Evolutionary conservation across 768 basidiomycete species (phyloP), one percentile per base, ranked within the genome.

Genomic region (Russula vinacea): DNA sequence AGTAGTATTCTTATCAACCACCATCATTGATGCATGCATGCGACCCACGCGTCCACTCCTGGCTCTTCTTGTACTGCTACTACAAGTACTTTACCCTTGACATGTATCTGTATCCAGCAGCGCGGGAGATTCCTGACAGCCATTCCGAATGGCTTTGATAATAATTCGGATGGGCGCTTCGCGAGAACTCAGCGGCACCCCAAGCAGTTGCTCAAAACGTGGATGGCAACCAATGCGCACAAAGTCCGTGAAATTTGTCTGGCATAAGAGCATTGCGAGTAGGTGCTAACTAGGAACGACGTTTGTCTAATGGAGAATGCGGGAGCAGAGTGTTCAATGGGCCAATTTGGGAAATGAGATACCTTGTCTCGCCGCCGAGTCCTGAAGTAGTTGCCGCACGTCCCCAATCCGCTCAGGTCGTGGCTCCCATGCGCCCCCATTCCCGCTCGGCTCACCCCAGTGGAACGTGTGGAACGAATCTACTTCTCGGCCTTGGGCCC

Each of bases 391-490:
- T 39, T 53, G 59, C 50, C 77, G 72, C 54, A 80, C 74, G 13
- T 80, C 79, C 44, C 62, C 67, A 32, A 80, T 73, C 42, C 77
- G 74, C 37, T 68, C 62, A 33, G 73, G 73, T 50, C 76, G 70
- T 0, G 71, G 76, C 58, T 62, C 70, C 78, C 80, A 80, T 33
- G 68, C 56, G 2, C 75, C 76, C 22, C 39, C 50, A 33, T 77
- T 72, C 4, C 56, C 69, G 5, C 65, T 73, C 7, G 60, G 73
- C 56, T 80, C 79, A 11, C 78, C 80, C 81, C 81, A 82, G 66
- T 80, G 79, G 62, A 81, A 82, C 0, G 79, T 75, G 63, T 82
- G 81, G 68, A 82, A 81, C 10, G 81, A 78, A 62, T 81, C 82
- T 19, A 83, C 81, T 60, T 81, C 81, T 59, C 71, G 76, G 1